Evolutionary conservation across 1,284 basidiomycete species (phyloP).

Genomic region (Butyriboletus regius): DNA sequence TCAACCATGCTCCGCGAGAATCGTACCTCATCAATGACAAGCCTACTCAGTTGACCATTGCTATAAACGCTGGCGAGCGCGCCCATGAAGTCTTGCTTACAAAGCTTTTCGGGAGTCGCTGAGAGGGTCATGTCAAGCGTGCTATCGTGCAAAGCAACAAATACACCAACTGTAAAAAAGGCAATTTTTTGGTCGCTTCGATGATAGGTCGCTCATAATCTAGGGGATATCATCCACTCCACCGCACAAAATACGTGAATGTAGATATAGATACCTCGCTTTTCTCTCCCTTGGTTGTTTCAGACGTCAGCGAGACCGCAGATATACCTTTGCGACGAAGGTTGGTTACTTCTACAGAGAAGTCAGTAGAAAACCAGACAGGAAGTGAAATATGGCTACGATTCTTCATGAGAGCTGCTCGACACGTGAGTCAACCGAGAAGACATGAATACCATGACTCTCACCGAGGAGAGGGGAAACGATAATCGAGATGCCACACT

Average conservation of each 20-base stretch:
- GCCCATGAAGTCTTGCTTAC: conserved; percentile 46
- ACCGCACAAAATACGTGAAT: background rate
- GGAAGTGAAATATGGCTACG: conserved; percentile 40
- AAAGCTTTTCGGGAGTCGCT: conserved; percentile 73
- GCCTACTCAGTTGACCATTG: conserved; percentile 54
- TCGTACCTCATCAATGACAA: conserved; percentile 75
- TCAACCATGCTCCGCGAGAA: background rate
- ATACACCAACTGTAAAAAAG: conserved; percentile 63
- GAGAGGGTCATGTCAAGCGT: conserved; percentile 10
- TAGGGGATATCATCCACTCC: conserved; percentile 24
- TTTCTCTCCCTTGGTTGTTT: conserved; percentile 51
- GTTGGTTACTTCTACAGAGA: conserved; percentile 54
- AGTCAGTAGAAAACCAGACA: conserved; percentile 2
- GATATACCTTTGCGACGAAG: conserved; percentile 50
- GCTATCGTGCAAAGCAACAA: background rate
- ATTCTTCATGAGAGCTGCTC: conserved; percentile 73
- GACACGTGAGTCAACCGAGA: background rate
- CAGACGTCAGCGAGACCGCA: conserved; percentile 63
- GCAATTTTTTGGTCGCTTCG: conserved; percentile 53
- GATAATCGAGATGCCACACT: conserved; percentile 71
- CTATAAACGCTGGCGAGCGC: conserved; percentile 48
- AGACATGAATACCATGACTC: background rate
- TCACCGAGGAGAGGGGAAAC: conserved; percentile 68
- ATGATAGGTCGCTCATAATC: conserved; percentile 59
- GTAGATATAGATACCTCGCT: conserved; percentile 42